A percentile compares a stretch with the other conserved stretches of the same genome.
Conservation (phyloP, 768 basidiomycete species). For the Trametes punicea region DNA sequence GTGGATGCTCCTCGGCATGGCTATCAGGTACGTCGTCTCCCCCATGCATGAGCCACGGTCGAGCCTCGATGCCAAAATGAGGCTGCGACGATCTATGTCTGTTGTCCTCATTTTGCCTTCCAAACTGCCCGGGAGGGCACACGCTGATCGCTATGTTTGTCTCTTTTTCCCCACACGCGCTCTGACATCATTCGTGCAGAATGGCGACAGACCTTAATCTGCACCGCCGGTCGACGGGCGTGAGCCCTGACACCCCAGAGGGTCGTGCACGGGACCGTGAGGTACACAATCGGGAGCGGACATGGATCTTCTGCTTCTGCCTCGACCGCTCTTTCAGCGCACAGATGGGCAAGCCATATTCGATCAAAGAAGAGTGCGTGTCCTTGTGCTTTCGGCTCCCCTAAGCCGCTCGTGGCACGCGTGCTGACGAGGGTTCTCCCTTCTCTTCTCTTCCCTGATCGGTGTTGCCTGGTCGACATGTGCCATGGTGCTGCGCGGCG, state of each 20-base stretch:
- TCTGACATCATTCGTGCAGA: constrained; percentile 37
- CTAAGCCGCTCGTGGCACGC: background rate
- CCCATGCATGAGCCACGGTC: background rate
- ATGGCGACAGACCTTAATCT: constrained; percentile 97
- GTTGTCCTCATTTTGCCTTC: constrained; percentile 2
- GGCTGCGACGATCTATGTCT: constrained; percentile 12
- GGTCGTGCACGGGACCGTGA: constrained; percentile 76
- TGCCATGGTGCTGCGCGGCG: background rate
- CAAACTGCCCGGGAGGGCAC: constrained; percentile 7
- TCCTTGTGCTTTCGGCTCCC: background rate
- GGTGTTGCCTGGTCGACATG: constrained; percentile 10
- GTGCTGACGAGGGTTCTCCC: constrained; percentile 10
- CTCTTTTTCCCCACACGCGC: constrained; percentile 3
- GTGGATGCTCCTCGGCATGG: constrained; percentile 88
- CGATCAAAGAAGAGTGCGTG: constrained; percentile 89
- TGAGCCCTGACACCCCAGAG: constrained; percentile 69
- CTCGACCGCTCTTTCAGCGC: constrained; percentile 89
- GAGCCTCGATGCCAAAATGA: constrained; percentile 4
- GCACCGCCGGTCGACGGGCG: constrained; percentile 74
- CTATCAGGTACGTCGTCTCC: constrained; percentile 53
- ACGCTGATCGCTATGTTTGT: constrained; percentile 5
- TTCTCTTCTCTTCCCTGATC: constrained; percentile 11
- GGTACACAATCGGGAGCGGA: constrained; percentile 91
- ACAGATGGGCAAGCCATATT: constrained; percentile 95
- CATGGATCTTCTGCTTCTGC: constrained; percentile 87